These are phyloP conservation scores for Panellus pusillus DNA, from an alignment of 768 basidiomycete genomes.

Conservation along the genomic window DNA sequence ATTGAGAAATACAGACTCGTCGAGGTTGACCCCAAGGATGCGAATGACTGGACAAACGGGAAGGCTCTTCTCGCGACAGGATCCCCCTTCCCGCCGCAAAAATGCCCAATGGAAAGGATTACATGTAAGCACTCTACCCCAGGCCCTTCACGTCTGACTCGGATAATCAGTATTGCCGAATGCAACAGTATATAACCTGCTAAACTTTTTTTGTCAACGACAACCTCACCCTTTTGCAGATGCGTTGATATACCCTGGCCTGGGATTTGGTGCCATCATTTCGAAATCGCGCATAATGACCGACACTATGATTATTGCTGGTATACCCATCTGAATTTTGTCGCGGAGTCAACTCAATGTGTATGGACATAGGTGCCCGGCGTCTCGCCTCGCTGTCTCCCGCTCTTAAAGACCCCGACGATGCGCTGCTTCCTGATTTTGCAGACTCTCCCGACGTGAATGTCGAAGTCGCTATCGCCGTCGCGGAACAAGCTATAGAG, in stretches of 20 bases:
- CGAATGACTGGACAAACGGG: constrained; percentile 78
- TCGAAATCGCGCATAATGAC: constrained; percentile 63
- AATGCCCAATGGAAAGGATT: constrained; percentile 64
- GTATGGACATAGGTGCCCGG: constrained; percentile 40
- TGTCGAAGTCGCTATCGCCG: constrained; percentile 79
- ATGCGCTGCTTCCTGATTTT: constrained; percentile 75
- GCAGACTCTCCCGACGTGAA: constrained; percentile 71
- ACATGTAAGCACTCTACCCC: constrained; percentile 49
- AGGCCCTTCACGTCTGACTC: not conserved
- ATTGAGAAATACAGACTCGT: constrained; percentile 40
- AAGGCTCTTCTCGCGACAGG: constrained; percentile 82
- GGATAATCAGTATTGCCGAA: constrained; percentile 56
- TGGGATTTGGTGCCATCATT: constrained; percentile 80
- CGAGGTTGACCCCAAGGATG: constrained; percentile 71
- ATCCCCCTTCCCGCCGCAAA: constrained; percentile 78
- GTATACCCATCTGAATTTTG: no score
- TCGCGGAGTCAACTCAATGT: no score
- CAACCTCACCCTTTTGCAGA: constrained; percentile 33
- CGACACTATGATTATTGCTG: constrained; percentile 81
- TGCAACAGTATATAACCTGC: constrained; percentile 55
- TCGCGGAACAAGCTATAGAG: constrained; percentile 73
- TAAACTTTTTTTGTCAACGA: not conserved
- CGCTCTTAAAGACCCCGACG: constrained; percentile 67
- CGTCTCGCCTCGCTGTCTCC: constrained; percentile 78
- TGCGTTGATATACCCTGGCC: constrained; percentile 81